phyloP scores from a whole-genome alignment of 192 early-diverging fungal genomes.

The Rhizophagus clarus region DNA sequence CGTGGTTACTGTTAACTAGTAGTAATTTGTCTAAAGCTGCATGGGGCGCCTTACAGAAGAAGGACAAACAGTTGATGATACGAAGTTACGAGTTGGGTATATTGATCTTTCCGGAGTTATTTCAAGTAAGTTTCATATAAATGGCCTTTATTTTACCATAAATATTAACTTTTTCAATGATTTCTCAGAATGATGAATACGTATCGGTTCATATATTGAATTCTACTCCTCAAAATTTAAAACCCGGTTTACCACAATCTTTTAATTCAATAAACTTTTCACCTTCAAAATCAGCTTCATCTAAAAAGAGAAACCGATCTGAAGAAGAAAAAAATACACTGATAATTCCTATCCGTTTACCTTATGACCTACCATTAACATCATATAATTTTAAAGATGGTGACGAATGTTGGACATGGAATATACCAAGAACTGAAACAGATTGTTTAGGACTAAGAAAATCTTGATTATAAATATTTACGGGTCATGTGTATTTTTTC shows the following conservation, averaged over 20 bases:
- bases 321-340: neutral
- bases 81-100: conserved; percentile 71
- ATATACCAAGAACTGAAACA: conserved; percentile 1
- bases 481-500: too few species aligned
- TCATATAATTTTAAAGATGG: conserved; percentile 41
- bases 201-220: conserved; percentile 38
- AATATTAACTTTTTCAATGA: neutral
- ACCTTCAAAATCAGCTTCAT: conserved; percentile 1
- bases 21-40: conserved; percentile 69
- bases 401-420: conserved; percentile 35
- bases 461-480: too few species aligned
- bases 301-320: neutral
- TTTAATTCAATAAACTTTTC: neutral
- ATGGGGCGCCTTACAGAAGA: conserved; percentile 61
- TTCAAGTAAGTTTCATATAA: conserved; percentile 48
- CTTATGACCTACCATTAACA: conserved; percentile 61
- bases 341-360: conserved; percentile 58
- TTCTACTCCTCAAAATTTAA: conserved; percentile 31
- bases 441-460: neutral
- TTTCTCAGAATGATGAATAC: conserved; percentile 8
- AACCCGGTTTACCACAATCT: conserved; percentile 24
- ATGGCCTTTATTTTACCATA: neutral
- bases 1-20: conserved; percentile 48
- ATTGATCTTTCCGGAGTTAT: conserved; percentile 56
- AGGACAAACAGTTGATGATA: conserved; percentile 55